These are phyloP conservation scores for Penicillium silybi DNA, from an alignment of 495 filamentous ascomycete species.

Conservation along the genomic window DNA sequence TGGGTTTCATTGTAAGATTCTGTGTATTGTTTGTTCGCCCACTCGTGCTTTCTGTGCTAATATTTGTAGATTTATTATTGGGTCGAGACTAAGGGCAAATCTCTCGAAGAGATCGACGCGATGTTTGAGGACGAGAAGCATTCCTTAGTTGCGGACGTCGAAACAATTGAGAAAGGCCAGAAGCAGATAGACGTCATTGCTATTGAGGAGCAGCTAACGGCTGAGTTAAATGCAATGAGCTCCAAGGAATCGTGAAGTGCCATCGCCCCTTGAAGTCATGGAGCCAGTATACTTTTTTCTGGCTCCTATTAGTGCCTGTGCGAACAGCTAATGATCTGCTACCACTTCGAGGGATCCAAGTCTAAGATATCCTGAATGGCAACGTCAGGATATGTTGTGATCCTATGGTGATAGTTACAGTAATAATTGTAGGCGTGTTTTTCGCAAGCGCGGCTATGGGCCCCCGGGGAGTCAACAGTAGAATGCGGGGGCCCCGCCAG, in stretches of 20 bases:
- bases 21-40: no score
- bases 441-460: no score
- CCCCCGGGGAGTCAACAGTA: no score
- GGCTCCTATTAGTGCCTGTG: not conserved
- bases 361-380: not conserved
- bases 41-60: not conserved
- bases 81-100: constrained; percentile 54
- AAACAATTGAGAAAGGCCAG: constrained; percentile 31
- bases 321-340: not conserved
- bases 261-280: not conserved
- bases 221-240: not conserved
- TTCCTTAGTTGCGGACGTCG: constrained; percentile 40
- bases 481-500: no score
- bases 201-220: constrained; percentile 10
- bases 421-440: not conserved
- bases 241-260: not conserved
- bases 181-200: constrained; percentile 15
- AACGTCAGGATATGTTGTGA: not conserved
- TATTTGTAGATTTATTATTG: constrained; percentile 15
- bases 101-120: constrained; percentile 51
- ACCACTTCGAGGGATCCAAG: not conserved
- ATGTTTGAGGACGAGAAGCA: constrained; percentile 41
- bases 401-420: not conserved
- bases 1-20: constrained; percentile 17
- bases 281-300: not conserved